A percentile compares a stretch with the other conserved stretches of the same genome.
Evolutionary conservation across 805 yeast species (phyloP).

Genomic region (Wickerhamiella sergipiensis): DNA sequence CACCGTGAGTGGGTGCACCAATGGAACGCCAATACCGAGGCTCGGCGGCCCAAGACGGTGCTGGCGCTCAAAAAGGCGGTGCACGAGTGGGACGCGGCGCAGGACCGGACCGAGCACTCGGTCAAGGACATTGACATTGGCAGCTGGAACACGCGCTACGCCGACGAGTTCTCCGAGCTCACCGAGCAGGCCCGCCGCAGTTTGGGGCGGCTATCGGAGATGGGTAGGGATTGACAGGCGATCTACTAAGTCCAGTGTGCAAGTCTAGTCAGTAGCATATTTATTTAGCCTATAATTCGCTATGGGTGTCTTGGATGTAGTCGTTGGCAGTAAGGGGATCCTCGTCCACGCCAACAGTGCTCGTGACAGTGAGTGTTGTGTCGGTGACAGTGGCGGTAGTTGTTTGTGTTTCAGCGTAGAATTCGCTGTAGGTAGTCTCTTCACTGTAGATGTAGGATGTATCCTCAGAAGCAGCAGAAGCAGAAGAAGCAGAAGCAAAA

Average conservation of each 20-base stretch:
- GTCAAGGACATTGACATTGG: conserved; percentile 11
- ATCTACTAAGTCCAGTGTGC: too few species aligned
- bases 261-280: background rate
- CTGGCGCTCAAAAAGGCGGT: conserved; percentile 42
- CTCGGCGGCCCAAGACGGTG: conserved; percentile 48
- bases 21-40: conserved; percentile 72
- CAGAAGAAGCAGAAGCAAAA: background rate
- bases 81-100: conserved; percentile 21
- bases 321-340: background rate
- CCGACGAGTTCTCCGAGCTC: conserved; percentile 14
- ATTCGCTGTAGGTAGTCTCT: background rate
- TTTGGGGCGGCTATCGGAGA: background rate
- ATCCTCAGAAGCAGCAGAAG: background rate
- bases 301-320: background rate
- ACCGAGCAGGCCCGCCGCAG: conserved; percentile 7
- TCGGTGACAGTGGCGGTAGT: background rate
- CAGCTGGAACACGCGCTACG: conserved; percentile 11
- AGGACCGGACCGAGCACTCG: conserved; percentile 1
- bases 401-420: background rate
- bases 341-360: background rate
- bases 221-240: too few species aligned
- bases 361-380: background rate
- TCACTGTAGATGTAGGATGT: too few species aligned
- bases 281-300: background rate
- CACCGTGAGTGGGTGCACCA: conserved; percentile 64